A percentile compares a stretch with the other conserved stretches of the same genome.
These are phyloP conservation scores for Lophiostoma macrostomum DNA, from an alignment of 495 filamentous ascomycete species.

Conservation along the genomic window DNA sequence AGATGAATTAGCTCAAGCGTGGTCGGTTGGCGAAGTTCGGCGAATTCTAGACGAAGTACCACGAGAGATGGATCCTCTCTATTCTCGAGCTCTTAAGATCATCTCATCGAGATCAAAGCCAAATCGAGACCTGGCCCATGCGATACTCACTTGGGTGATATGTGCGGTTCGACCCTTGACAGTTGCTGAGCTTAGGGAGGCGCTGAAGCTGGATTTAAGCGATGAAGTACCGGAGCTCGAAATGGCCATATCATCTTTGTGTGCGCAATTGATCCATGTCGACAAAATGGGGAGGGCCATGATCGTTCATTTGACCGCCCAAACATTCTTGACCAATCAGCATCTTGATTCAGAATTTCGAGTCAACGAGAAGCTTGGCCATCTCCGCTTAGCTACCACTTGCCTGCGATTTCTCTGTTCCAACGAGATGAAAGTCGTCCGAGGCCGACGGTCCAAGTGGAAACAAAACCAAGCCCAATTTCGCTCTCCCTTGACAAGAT, in stretches of 20 bases:
- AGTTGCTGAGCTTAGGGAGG: conserved; percentile 38
- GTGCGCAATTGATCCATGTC: conserved; percentile 42
- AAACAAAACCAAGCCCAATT: too few species aligned
- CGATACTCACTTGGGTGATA: conserved; percentile 39
- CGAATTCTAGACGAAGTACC: conserved; percentile 40
- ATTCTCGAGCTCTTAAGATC: conserved; percentile 33
- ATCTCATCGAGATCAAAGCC: conserved; percentile 19
- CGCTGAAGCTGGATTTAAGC: conserved; percentile 36
- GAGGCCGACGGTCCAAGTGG: too few species aligned
- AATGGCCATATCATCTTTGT: conserved; percentile 36
- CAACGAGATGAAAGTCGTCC: conserved; percentile 35
- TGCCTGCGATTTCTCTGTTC: conserved; percentile 37
- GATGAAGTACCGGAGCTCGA: conserved; percentile 35
- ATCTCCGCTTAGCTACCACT: conserved; percentile 34
- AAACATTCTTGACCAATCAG: conserved; percentile 37
- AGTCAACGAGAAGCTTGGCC: conserved; percentile 31
- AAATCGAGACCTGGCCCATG: conserved; percentile 29
- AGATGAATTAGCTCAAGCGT: conserved; percentile 34
- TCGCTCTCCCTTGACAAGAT: conserved; percentile 34
- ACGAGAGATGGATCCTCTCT: conserved; percentile 40
- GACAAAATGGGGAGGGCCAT: conserved; percentile 32
- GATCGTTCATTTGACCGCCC: conserved; percentile 43
- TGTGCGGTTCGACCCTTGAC: conserved; percentile 37
- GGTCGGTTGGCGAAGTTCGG: conserved; percentile 35
- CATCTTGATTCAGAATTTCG: conserved; percentile 36